phyloP scores from a whole-genome alignment of 306 rosid species.

The Begonia masoniana region DNA sequence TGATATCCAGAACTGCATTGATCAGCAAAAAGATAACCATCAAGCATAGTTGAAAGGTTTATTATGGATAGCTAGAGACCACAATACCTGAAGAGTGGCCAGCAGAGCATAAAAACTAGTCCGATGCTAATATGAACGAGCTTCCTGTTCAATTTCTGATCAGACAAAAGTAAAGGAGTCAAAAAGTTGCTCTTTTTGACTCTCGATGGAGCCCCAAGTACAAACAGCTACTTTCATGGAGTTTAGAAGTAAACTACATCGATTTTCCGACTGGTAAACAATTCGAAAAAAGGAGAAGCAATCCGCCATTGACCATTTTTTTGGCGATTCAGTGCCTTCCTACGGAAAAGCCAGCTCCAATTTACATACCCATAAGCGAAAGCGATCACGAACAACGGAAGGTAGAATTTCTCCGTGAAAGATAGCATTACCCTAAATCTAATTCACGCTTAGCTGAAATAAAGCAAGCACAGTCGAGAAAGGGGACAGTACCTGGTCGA shows the following conservation, averaged over 20 bases:
- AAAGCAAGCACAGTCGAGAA: neutral
- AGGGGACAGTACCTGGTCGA: conserved; percentile 51
- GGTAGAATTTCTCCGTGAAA: neutral
- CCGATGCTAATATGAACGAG: conserved; percentile 83
- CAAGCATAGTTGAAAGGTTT: conserved; percentile 5
- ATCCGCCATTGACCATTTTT: no score
- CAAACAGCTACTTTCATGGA: no score
- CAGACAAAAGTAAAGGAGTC: conserved; percentile 8
- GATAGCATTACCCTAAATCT: neutral
- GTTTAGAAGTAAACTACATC: no score
- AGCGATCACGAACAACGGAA: neutral
- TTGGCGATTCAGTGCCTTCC: no score
- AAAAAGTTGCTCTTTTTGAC: no score
- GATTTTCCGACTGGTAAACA: no score
- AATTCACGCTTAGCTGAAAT: neutral
- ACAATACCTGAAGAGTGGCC: conserved; percentile 82
- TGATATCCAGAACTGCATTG: conserved; percentile 32
- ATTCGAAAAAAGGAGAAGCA: no score
- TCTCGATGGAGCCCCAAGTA: no score
- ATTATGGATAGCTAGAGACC: neutral
- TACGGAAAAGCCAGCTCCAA: no score
- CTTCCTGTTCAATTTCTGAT: conserved; percentile 86
- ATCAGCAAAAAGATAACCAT: conserved; percentile 11
- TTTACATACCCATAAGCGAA: no score
- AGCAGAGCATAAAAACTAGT: conserved; percentile 77